Evolutionary conservation across 495 filamentous ascomycete species (phyloP).

Genomic region (Xylaria sp.): DNA sequence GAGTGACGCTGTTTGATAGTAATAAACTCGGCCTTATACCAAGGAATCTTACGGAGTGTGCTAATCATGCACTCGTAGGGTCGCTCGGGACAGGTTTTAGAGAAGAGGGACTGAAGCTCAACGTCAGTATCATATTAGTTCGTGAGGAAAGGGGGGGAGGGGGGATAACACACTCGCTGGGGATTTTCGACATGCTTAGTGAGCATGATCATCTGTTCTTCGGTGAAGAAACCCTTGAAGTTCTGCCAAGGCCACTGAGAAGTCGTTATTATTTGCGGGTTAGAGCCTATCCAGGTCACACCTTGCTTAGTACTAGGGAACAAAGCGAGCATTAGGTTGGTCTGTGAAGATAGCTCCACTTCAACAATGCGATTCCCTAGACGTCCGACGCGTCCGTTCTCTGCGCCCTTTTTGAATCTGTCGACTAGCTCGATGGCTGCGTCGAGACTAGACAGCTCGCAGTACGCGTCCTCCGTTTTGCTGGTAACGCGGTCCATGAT

Average conservation of each 20-base stretch:
- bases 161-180: conserved; percentile 28
- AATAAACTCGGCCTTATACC: conserved; percentile 67
- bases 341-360: conserved; percentile 65
- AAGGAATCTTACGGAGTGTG: conserved; percentile 78
- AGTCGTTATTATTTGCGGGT: conserved; percentile 52
- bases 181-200: conserved; percentile 67
- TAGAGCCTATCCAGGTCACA: conserved; percentile 62
- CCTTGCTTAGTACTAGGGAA: conserved; percentile 70
- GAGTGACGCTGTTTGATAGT: conserved; percentile 67
- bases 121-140: conserved; percentile 19
- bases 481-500: conserved; percentile 81
- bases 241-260: conserved; percentile 63
- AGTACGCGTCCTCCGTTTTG: conserved; percentile 79
- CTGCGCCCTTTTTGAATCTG: conserved; percentile 47
- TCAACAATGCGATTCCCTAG: conserved; percentile 72
- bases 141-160: background rate
- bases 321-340: conserved; percentile 66
- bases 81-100: conserved; percentile 70
- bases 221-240: conserved; percentile 73
- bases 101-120: conserved; percentile 64
- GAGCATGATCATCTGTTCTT: conserved; percentile 73
- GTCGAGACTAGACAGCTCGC: conserved; percentile 64
- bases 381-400: conserved; percentile 55
- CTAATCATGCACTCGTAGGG: conserved; percentile 78
- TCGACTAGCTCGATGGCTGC: conserved; percentile 64